Evolutionary conservation across 2,329 filamentous ascomycete species (phyloP).

Genomic region (Xylaria sp.): DNA sequence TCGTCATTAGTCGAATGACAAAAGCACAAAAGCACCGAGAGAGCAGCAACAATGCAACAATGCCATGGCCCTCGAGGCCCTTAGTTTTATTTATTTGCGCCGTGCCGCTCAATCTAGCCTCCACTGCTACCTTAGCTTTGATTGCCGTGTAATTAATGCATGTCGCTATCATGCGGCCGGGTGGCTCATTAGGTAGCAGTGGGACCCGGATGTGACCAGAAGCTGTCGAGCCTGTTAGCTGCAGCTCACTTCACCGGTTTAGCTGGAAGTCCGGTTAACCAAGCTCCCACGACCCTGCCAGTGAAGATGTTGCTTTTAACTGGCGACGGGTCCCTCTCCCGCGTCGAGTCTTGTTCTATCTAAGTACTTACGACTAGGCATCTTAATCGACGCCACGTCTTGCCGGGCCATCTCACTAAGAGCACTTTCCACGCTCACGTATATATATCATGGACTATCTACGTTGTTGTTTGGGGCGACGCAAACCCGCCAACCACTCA

Average conservation of each 20-base stretch:
- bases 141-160: constrained; percentile 4
- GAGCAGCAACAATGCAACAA: not conserved
- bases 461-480: constrained; percentile 26
- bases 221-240: constrained; percentile 23
- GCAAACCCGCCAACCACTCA: constrained; percentile 14
- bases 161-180: not conserved
- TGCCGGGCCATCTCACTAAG: not conserved
- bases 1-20: not conserved
- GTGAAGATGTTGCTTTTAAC: constrained; percentile 25
- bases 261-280: constrained; percentile 19
- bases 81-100: constrained; percentile 1
- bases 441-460: constrained; percentile 25
- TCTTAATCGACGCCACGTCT: constrained; percentile 7
- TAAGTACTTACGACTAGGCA: not conserved
- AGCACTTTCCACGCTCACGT: not conserved
- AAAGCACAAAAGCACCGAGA: not conserved
- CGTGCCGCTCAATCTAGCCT: constrained; percentile 8
- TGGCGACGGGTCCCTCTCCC: constrained; percentile 9
- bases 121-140: not conserved
- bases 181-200: constrained; percentile 13
- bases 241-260: constrained; percentile 20
- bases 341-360: constrained; percentile 12
- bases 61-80: not conserved
- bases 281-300: constrained; percentile 9
- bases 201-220: constrained; percentile 19